Conservation (phyloP, 1,139 yeast species). For the Debaryomyces subglobosus region DNA sequence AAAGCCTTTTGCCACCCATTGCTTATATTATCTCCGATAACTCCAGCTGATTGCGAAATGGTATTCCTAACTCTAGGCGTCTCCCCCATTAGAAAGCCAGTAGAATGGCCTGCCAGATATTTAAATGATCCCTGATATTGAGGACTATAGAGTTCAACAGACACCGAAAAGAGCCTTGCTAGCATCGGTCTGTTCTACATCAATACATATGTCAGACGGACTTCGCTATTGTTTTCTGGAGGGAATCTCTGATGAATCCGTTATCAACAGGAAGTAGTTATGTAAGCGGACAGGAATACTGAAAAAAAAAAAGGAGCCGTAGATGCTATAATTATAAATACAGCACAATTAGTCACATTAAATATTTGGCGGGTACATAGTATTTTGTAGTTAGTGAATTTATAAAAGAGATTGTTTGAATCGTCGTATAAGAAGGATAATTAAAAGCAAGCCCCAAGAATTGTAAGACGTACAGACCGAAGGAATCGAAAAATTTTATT, state of each 20-base stretch:
- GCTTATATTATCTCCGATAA: background rate
- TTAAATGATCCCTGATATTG: background rate
- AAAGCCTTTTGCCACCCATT: background rate
- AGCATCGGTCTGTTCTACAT: background rate
- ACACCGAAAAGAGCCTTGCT: background rate
- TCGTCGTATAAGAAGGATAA: background rate
- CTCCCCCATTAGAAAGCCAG: background rate
- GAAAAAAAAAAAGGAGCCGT: background rate
- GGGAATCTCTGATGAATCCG: background rate
- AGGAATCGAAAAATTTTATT: background rate
- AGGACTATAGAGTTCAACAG: background rate
- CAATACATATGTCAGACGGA: background rate
- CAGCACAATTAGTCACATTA: background rate
- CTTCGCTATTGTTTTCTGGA: background rate
- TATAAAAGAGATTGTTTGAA: background rate
- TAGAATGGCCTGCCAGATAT: background rate
- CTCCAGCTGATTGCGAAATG: background rate
- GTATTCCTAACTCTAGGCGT: background rate
- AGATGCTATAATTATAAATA: background rate
- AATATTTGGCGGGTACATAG: background rate
- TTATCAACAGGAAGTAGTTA: background rate
- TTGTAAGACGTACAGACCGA: background rate
- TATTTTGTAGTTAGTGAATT: background rate
- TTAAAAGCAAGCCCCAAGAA: background rate
- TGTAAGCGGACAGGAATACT: background rate